Evolutionary conservation across 345 rosid genomes (phyloP).

Genomic region (Eucalyptus rudis): DNA sequence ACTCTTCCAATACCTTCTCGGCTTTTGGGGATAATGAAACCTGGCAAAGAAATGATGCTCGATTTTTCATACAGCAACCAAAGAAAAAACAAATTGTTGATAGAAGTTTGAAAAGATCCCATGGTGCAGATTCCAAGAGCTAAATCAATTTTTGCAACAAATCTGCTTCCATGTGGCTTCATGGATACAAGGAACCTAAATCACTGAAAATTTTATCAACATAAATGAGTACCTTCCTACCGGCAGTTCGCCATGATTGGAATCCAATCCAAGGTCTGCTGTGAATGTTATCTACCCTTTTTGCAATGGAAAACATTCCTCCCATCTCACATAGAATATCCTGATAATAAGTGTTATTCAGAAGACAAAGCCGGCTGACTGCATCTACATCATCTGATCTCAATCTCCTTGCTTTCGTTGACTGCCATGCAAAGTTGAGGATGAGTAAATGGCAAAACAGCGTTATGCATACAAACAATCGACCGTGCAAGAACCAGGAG

Average conservation of each 20-base stretch:
- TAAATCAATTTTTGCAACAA: background rate
- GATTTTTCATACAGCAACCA: background rate
- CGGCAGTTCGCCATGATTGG: slow-evolving; percentile 97
- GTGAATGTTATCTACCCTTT: slow-evolving; percentile 82
- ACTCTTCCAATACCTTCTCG: slow-evolving; percentile 48
- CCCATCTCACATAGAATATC: slow-evolving; percentile 84
- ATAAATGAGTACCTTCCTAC: slow-evolving; percentile 71
- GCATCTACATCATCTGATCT: slow-evolving; percentile 98
- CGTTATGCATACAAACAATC: background rate
- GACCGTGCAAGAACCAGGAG: background rate
- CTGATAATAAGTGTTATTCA: slow-evolving; percentile 52
- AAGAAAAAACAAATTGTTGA: background rate
- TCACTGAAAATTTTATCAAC: background rate
- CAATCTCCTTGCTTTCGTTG: slow-evolving; percentile 55
- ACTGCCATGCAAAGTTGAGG: slow-evolving; percentile 24
- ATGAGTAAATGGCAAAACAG: background rate
- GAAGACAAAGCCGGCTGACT: slow-evolving; percentile 57
- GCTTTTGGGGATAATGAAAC: slow-evolving; percentile 51
- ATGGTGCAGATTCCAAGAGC: background rate
- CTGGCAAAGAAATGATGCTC: slow-evolving; percentile 4
- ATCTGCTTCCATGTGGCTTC: background rate
- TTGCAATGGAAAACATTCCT: slow-evolving; percentile 94
- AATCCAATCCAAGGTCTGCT: slow-evolving; percentile 99
- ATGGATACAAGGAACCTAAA: background rate
- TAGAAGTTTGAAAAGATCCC: background rate